A percentile compares a stretch with the other conserved stretches of the same genome.
phyloP scores from a whole-genome alignment of 495 filamentous ascomycete genomes.

The Annulohypoxylon bovei region DNA sequence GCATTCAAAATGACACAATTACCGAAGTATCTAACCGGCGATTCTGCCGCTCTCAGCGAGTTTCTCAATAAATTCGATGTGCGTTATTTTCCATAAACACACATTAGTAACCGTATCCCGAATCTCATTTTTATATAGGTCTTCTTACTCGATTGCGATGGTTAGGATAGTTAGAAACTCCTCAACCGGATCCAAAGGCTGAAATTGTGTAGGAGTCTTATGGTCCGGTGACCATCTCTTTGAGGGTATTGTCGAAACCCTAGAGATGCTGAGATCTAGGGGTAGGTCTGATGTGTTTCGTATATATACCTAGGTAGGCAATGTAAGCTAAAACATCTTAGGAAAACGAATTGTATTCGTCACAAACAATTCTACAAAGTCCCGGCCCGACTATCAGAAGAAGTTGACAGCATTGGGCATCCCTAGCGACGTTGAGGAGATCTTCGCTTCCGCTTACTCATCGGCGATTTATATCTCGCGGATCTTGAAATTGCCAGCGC shows the following conservation, averaged over 20 bases:
- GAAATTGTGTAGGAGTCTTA: slow-evolving; percentile 75
- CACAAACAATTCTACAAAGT: slow-evolving; percentile 99
- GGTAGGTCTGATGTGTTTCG: slow-evolving; percentile 60
- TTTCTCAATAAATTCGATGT: slow-evolving; percentile 95
- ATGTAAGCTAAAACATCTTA: slow-evolving; percentile 41
- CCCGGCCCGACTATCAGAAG: slow-evolving; percentile 88
- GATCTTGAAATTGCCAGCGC: slow-evolving; percentile 78
- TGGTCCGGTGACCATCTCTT: slow-evolving; percentile 96
- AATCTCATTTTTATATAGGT: slow-evolving; percentile 62
- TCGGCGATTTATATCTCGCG: slow-evolving; percentile 95
- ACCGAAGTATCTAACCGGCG: slow-evolving; percentile 83
- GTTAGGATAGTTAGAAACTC: slow-evolving; percentile 59
- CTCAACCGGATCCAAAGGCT: neutral
- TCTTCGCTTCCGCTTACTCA: slow-evolving; percentile 95
- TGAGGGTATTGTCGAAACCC: slow-evolving; percentile 80
- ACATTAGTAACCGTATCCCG: slow-evolving; percentile 5
- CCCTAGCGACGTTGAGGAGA: slow-evolving; percentile 81
- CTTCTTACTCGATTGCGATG: slow-evolving; percentile 97
- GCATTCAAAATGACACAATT: slow-evolving; percentile 24
- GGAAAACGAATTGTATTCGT: slow-evolving; percentile 96
- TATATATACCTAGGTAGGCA: neutral
- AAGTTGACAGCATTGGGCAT: slow-evolving; percentile 89
- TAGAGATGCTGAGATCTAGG: slow-evolving; percentile 80
- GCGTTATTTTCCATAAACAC: slow-evolving; percentile 52
- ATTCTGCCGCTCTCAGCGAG: slow-evolving; percentile 74